Conservation (phyloP, 352 stramenopile genomes). For the Phytophthora foliorum region DNA sequence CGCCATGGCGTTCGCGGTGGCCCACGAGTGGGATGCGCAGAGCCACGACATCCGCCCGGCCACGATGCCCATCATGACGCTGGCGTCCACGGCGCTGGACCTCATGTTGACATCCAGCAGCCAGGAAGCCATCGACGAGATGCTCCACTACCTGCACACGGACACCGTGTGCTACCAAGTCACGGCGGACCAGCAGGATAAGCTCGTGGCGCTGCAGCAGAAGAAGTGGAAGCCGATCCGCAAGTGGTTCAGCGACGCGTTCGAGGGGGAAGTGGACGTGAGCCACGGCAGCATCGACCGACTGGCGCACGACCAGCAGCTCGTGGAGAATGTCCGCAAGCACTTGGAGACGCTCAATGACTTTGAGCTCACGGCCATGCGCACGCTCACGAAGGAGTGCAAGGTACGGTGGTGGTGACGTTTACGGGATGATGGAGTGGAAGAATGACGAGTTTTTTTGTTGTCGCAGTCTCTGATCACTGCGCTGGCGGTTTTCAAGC, state of each 20-base stretch:
- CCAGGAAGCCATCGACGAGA: constrained; percentile 75
- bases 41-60: constrained; percentile 73
- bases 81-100: constrained; percentile 85
- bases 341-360: constrained; percentile 73
- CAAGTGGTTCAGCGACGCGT: constrained; percentile 84
- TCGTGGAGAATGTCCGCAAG: constrained; percentile 71
- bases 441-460: constrained; percentile 6
- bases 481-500: constrained; percentile 83
- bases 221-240: constrained; percentile 89
- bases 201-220: constrained; percentile 81
- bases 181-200: constrained; percentile 82
- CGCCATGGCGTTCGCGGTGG: constrained; percentile 75
- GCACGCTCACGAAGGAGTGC: constrained; percentile 86
- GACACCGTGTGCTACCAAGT: constrained; percentile 93
- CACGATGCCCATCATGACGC: constrained; percentile 91
- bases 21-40: constrained; percentile 90
- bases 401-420: constrained; percentile 55
- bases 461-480: constrained; percentile 79
- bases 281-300: constrained; percentile 80
- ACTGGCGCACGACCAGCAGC: constrained; percentile 67
- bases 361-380: constrained; percentile 83
- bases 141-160: constrained; percentile 89
- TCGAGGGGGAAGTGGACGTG: constrained; percentile 83
- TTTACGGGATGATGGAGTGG: neutral
- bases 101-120: constrained; percentile 64